phyloP scores from a whole-genome alignment of 441 rosid genomes.

The Sinapis alba region DNA sequence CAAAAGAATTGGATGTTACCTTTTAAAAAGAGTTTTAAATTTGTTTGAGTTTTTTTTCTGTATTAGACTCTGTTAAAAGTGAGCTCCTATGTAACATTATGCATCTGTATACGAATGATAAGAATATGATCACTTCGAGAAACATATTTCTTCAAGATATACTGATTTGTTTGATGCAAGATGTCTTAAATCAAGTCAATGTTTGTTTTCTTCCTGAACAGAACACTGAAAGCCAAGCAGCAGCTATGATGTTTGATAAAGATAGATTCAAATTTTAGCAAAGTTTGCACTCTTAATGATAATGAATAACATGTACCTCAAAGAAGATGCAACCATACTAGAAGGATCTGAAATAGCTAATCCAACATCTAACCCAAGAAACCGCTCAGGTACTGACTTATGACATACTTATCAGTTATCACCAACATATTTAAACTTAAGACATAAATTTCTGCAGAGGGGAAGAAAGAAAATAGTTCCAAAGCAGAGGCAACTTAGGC shows the following conservation, averaged over 20 bases:
- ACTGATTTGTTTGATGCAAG: background rate
- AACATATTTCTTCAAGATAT: no score
- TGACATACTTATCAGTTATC: background rate
- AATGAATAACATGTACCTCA: no score
- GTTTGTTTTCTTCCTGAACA: slow-evolving; percentile 69
- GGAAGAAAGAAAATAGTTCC: background rate
- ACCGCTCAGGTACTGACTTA: slow-evolving; percentile 42
- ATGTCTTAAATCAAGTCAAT: slow-evolving; percentile 45
- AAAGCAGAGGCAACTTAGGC: background rate
- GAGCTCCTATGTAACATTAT: background rate
- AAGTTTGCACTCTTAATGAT: no score
- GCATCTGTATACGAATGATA: background rate
- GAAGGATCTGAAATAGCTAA: slow-evolving; percentile 68
- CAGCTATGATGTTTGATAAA: no score
- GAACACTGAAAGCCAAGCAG: no score
- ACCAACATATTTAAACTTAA: background rate
- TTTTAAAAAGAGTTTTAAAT: background rate
- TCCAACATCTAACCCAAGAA: slow-evolving; percentile 95
- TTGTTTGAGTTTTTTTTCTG: background rate
- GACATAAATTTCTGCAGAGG: background rate
- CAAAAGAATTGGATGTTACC: background rate
- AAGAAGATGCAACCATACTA: slow-evolving; percentile 62
- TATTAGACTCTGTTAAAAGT: background rate
- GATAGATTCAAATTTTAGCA: no score
- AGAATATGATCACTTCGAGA: background rate